Evolutionary conservation across 306 rosid genomes (phyloP).

Genomic region (Cucurbita maxima): DNA sequence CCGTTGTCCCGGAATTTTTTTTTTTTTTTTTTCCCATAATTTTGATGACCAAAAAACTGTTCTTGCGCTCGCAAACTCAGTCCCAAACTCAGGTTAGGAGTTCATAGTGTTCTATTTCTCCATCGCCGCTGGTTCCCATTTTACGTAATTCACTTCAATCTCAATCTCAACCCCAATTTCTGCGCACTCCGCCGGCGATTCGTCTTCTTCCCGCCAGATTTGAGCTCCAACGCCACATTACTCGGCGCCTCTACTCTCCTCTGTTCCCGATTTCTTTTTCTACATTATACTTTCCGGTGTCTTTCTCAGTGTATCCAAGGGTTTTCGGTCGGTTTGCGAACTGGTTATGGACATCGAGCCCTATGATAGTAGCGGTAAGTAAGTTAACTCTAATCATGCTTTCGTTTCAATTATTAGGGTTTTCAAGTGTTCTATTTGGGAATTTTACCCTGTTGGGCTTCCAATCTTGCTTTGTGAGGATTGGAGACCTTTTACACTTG

Average conservation of each 20-base stretch:
- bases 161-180: neutral
- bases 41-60: neutral
- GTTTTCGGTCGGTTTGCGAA: constrained; percentile 13
- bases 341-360: constrained; percentile 96
- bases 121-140: constrained; percentile 1
- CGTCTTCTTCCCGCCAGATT: neutral
- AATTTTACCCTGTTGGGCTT: constrained; percentile 10
- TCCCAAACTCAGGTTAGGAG: constrained; percentile 7
- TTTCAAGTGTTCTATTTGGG: neutral
- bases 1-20: neutral
- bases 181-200: neutral
- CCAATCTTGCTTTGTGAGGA: neutral
- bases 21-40: neutral
- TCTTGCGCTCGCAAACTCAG: constrained; percentile 8
- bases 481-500: neutral
- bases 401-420: constrained; percentile 7
- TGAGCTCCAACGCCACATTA: constrained; percentile 1
- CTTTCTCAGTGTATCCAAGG: neutral
- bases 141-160: neutral
- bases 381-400: constrained; percentile 15
- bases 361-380: constrained; percentile 78
- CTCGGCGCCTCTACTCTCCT: neutral
- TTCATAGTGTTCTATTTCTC: neutral
- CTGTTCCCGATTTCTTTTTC: neutral
- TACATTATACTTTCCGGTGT: constrained; percentile 1